Percentiles rank a stretch among this genome's conserved stretches.
Evolutionary conservation across 805 yeast genomes (phyloP).

Genomic region (Nakazawaea ambrosiae): DNA sequence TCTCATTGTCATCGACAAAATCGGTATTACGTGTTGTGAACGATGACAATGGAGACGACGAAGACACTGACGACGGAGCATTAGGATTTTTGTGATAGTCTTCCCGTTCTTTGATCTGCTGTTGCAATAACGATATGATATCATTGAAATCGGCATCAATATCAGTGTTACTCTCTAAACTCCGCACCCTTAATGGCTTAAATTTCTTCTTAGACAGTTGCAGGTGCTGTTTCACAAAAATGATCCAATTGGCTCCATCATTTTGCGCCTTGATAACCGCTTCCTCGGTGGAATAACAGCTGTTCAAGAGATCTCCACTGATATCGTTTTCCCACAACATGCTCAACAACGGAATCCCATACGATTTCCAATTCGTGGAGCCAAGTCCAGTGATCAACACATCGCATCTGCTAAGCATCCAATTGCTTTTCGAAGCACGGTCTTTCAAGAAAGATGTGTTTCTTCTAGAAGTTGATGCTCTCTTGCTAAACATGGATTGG

Average conservation of each 20-base stretch:
- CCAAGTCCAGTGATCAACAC: conserved; percentile 72
- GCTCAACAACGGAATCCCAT: conserved; percentile 58
- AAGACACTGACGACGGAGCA: not conserved
- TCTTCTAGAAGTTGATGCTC: conserved; percentile 12
- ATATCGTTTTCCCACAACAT: conserved; percentile 74
- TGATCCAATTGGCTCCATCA: conserved; percentile 72
- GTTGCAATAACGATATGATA: conserved; percentile 36
- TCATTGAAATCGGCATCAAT: conserved; percentile 70
- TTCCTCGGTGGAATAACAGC: conserved; percentile 51
- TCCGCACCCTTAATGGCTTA: conserved; percentile 72
- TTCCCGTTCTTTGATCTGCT: conserved; percentile 16
- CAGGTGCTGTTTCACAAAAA: conserved; percentile 68
- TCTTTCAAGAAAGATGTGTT: conserved; percentile 29
- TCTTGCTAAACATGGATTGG: conserved; percentile 27
- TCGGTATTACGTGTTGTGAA: too few relatives aligned
- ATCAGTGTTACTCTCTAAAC: conserved; percentile 54
- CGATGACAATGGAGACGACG: too few relatives aligned
- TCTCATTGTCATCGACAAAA: not conserved
- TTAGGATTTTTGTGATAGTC: conserved; percentile 6
- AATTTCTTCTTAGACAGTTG: conserved; percentile 38
- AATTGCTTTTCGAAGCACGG: conserved; percentile 27
- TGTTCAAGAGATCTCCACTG: conserved; percentile 60
- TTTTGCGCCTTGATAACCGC: conserved; percentile 51
- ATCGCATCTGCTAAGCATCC: conserved; percentile 66
- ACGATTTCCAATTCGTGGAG: conserved; percentile 43